Base-by-base conservation (phyloP, 2,329 filamentous ascomycete species). In the Botrytis porri region DNA sequence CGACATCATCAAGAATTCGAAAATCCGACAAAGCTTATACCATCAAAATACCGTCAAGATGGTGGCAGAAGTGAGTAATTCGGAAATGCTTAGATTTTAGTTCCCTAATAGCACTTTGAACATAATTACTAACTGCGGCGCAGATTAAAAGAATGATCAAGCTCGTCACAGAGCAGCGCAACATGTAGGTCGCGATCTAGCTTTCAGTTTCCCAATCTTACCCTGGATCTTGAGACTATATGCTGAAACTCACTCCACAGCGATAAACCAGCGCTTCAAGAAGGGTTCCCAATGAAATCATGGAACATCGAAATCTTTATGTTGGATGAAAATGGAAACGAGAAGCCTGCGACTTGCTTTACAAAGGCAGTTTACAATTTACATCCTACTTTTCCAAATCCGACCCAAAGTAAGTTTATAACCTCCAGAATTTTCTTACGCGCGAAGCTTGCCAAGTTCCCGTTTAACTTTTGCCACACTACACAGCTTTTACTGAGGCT, bases 341-440 rank as follows among this genome's bases (percentile, higher is more conserved):
- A 97, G 83, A 87, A 94, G 69, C 88, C 92, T 12, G 94, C 95
- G 71, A 93, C 85, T 77, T 89, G 94, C 83, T 98, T 98, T 85
- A 93, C 94, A 81, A 97, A 97, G 85, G 95, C 93, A 60, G 91
- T 91, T 72, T 99, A 98, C 85, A 93, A 93, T 80, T 88, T 99
- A 43, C 96, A 99, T 83, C 95, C 96, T 48, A 96, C 94, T 67
- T 99, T 99, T 83, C 93, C 91, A 71, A 93, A 95, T 79, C 92
- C 93, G 25, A 88, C 88, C 70, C 95, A 98, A 84, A 91, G 94
- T 97, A 87, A 78, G 92, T 86, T 62, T 8, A 39, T 25, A 4
- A 32, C 16, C 48, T 16, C 14, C 16, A 41, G 14, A 48, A 35
- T 45, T 41, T 39, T 29, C 12, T 60, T 32, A 61, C 48, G 20